Evolutionary conservation across 305 asterid species (phyloP), one percentile per base, ranked within the genome.

Genomic region (Fraxinus albicans): DNA sequence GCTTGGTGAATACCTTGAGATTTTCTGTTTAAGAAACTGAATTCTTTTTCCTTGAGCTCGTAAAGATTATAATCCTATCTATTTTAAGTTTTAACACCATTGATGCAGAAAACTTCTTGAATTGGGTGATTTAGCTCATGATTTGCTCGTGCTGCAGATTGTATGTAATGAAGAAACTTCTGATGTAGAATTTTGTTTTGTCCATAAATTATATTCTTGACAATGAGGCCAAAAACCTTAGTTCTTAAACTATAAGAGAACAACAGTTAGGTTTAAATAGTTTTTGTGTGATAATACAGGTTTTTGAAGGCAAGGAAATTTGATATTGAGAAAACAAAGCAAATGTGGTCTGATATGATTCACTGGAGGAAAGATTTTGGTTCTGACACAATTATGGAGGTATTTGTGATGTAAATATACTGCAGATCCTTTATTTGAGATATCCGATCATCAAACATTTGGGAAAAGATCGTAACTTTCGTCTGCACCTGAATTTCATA

Each of bases 291-390:
- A 25, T 67, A 75, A n/a, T 85, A 69, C 90, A 94, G 99, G 92
- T 96, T 96, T 89, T 80, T 96, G 87, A 96, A 82, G 91, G 99
- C 98, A 55, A 90, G 99, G 86, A 94, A 91, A 80, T 91, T 94
- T 50, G 98, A 94, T 86, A 76, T 93, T 27, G 98, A 93, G 85
- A 96, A 96, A 86, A 77, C 99, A 77, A 94, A 94, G 91, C 94
- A 90, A 88, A 96, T 96, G 99, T 96, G 99, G 99, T 80, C 89
- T 55, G 99, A 96, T 87, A 94, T 96, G 98, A 86, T 96, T 80
- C 93, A 89, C 17, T 96, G 99, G 99, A 94, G 99, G 91, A 96
- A 96, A 86, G 97, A 94, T 23, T 96, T 93, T 75, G 94, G 93
- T 65, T 84, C 92, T 7, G 99, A 96, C 90, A 86, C 92, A 81